Conservation (phyloP, 2,329 filamentous ascomycete species). For the Arthrobotrys pseudoclavata region DNA sequence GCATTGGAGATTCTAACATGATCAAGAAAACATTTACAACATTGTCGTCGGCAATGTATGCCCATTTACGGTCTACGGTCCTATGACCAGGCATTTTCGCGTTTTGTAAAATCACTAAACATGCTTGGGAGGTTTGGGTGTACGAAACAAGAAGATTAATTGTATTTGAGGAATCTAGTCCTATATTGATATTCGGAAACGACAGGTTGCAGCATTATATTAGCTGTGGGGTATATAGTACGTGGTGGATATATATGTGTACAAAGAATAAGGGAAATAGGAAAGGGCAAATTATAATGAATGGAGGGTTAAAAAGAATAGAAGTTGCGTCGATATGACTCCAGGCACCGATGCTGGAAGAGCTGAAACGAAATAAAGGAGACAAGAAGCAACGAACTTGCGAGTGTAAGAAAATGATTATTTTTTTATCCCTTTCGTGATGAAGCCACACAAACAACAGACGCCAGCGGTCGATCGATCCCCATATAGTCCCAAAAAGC, state of each 20-base stretch:
- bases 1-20: not conserved
- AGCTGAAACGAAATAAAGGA: slow-evolving; percentile 22
- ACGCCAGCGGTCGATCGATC: slow-evolving; percentile 28
- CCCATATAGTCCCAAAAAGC: slow-evolving; percentile 6
- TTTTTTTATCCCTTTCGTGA: not conserved
- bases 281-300: slow-evolving; percentile 27
- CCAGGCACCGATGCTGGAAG: slow-evolving; percentile 45
- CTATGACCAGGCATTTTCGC: not conserved
- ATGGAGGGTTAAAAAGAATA: slow-evolving; percentile 12
- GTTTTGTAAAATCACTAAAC: not conserved
- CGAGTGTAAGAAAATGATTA: slow-evolving; percentile 15
- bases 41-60: not conserved
- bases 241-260: slow-evolving; percentile 31
- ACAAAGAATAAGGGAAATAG: slow-evolving; percentile 36
- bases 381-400: slow-evolving; percentile 14
- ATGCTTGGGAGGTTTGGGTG: not conserved
- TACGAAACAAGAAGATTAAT: too few species aligned
- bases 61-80: not conserved
- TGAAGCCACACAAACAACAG: slow-evolving; percentile 19
- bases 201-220: slow-evolving; percentile 17
- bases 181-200: slow-evolving; percentile 8
- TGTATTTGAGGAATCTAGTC: not conserved
- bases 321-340: slow-evolving; percentile 18
- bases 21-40: slow-evolving; percentile 1
- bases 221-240: slow-evolving; percentile 24